phyloP scores from a whole-genome alignment of 805 yeast genomes.

The Candida golubevii region DNA sequence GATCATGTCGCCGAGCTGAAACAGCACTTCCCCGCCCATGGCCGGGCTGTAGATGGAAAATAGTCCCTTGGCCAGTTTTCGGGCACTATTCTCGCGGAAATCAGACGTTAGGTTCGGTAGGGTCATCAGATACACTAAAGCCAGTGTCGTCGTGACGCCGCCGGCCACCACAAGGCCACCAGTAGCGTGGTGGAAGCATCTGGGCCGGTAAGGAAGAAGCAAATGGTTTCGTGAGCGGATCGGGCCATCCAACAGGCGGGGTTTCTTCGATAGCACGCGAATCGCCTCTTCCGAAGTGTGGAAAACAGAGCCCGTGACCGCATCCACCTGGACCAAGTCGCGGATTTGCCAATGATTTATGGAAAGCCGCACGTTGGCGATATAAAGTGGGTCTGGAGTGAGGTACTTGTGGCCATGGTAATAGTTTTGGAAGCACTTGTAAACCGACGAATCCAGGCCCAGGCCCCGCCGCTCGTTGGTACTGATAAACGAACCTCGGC shows the following conservation, averaged over 20 bases:
- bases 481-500: conserved; percentile 2
- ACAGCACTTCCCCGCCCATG: conserved; percentile 44
- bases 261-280: conserved; percentile 15
- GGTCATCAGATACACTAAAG: conserved; percentile 23
- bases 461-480: conserved; percentile 3
- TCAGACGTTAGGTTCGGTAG: conserved; percentile 21
- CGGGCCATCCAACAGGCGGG: not conserved
- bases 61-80: conserved; percentile 54
- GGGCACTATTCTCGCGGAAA: not conserved
- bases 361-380: conserved; percentile 28
- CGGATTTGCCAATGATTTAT: conserved; percentile 76
- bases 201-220: conserved; percentile 57
- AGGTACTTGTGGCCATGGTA: conserved; percentile 37
- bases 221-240: conserved; percentile 9
- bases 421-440: conserved; percentile 40
- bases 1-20: conserved; percentile 72
- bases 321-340: conserved; percentile 58
- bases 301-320: conserved; percentile 41
- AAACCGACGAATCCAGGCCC: conserved; percentile 3
- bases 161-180: conserved; percentile 49
- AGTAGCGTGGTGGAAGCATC: conserved; percentile 57
- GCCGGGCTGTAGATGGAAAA: conserved; percentile 54
- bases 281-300: conserved; percentile 59
- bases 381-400: conserved; percentile 33
- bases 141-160: conserved; percentile 41